Conservation (phyloP, 768 basidiomycete genomes). For the Lactarius deliciosus region DNA sequence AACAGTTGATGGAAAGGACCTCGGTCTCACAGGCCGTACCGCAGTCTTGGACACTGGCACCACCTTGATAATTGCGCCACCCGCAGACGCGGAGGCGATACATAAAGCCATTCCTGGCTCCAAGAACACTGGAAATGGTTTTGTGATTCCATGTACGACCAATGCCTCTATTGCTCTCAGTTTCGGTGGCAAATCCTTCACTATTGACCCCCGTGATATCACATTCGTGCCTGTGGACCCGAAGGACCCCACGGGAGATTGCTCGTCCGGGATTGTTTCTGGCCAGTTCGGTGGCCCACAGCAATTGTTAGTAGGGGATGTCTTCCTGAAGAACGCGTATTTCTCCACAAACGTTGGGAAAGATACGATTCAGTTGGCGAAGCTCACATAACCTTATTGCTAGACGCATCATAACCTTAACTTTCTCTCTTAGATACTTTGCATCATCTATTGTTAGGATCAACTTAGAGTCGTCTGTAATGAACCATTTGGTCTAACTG, state of each 20-base stretch:
- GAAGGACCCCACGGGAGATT: slow-evolving; percentile 57
- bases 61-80: slow-evolving; percentile 45
- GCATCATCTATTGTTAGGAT: not conserved
- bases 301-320: slow-evolving; percentile 74
- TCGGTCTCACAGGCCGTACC: slow-evolving; percentile 58
- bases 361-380: slow-evolving; percentile 61
- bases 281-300: slow-evolving; percentile 57
- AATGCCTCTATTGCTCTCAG: slow-evolving; percentile 52
- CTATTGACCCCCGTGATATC: slow-evolving; percentile 67
- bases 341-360: slow-evolving; percentile 60
- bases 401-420: not conserved
- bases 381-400: slow-evolving; percentile 40
- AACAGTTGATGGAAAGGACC: slow-evolving; percentile 54
- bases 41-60: slow-evolving; percentile 61
- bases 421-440: not conserved
- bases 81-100: slow-evolving; percentile 52
- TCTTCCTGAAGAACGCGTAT: slow-evolving; percentile 77
- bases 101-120: slow-evolving; percentile 60
- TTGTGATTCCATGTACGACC: slow-evolving; percentile 68
- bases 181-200: slow-evolving; percentile 57
- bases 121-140: slow-evolving; percentile 45
- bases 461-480: not conserved
- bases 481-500: not conserved
- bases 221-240: slow-evolving; percentile 53
- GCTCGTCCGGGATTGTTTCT: slow-evolving; percentile 67